These are phyloP conservation scores for Candida suzukii DNA, from an alignment of 805 yeast genomes.

Conservation along the genomic window DNA sequence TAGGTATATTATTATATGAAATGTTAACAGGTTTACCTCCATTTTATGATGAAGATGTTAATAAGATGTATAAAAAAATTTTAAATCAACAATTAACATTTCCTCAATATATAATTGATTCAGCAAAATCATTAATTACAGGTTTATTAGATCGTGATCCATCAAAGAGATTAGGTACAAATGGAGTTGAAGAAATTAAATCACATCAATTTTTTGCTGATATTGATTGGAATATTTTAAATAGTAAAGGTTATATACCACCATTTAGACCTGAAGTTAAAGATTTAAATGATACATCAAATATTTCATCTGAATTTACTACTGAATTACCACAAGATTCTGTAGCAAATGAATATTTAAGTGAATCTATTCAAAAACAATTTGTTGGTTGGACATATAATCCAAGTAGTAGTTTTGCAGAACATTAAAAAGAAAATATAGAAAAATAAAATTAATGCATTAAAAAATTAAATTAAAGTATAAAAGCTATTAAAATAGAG, in stretches of 20 bases:
- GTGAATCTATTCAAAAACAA: conserved; percentile 94
- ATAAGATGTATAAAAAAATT: conserved; percentile 90
- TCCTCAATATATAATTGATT: conserved; percentile 81
- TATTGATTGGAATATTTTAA: conserved; percentile 81
- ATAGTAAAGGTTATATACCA: conserved; percentile 84
- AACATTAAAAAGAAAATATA: background rate
- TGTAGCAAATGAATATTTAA: conserved; percentile 85
- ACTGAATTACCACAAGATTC: conserved; percentile 91
- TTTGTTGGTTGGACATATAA: conserved; percentile 99
- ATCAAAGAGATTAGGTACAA: conserved; percentile 60
- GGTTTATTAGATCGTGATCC: conserved; percentile 85
- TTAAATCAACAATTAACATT: conserved; percentile 82
- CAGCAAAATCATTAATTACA: conserved; percentile 73
- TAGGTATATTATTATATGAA: conserved; percentile 88
- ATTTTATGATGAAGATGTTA: conserved; percentile 89
- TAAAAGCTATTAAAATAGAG: too few species aligned
- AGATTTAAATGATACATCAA: conserved; percentile 82
- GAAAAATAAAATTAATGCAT: too few species aligned
- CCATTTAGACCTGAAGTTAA: conserved; percentile 92
- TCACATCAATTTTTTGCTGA: conserved; percentile 80
- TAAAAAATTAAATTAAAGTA: too few species aligned
- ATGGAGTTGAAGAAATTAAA: conserved; percentile 81
- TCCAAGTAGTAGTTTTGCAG: background rate
- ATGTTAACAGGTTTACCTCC: conserved; percentile 98
- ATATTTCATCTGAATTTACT: conserved; percentile 89